Conservation (phyloP, 768 basidiomycete species). For the Termitomyces sp. region DNA sequence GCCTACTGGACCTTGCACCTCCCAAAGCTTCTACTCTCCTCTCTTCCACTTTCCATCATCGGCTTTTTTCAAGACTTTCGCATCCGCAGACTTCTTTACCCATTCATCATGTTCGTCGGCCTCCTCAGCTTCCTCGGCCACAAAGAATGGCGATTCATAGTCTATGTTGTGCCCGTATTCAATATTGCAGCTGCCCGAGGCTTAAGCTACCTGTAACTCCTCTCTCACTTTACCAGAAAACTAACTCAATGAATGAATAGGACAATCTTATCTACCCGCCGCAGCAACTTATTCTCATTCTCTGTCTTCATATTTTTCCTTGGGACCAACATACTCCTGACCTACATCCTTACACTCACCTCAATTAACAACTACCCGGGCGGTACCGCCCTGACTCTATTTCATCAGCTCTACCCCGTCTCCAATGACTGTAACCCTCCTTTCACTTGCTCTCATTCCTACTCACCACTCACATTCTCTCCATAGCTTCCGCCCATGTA, state of each 20-base stretch:
- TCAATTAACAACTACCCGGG: slow-evolving; percentile 88
- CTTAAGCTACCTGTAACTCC: slow-evolving; percentile 54
- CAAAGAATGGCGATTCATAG: slow-evolving; percentile 97
- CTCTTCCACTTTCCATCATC: slow-evolving; percentile 55
- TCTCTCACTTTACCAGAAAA: background rate
- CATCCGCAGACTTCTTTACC: slow-evolving; percentile 43
- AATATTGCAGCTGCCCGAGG: slow-evolving; percentile 77
- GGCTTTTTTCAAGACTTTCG: slow-evolving; percentile 43
- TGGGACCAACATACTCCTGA: slow-evolving; percentile 44
- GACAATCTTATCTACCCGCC: slow-evolving; percentile 43
- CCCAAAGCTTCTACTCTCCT: slow-evolving; percentile 70
- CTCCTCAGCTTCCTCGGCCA: slow-evolving; percentile 77
- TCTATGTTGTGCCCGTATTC: slow-evolving; percentile 78
- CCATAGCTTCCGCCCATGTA: slow-evolving; percentile 11
- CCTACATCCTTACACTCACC: slow-evolving; percentile 45
- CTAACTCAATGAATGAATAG: slow-evolving; percentile 21
- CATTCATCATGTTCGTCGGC: slow-evolving; percentile 46
- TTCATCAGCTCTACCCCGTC: slow-evolving; percentile 47
- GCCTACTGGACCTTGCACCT: slow-evolving; percentile 63
- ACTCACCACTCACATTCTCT: background rate
- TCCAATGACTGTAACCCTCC: slow-evolving; percentile 9
- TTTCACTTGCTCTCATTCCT: background rate
- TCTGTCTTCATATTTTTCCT: slow-evolving; percentile 44
- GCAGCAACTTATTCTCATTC: slow-evolving; percentile 35
- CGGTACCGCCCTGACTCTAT: slow-evolving; percentile 57